A percentile compares a stretch with the other conserved stretches of the same genome.
phyloP scores from a whole-genome alignment of 805 yeast species.

The Candida ovalis region DNA sequence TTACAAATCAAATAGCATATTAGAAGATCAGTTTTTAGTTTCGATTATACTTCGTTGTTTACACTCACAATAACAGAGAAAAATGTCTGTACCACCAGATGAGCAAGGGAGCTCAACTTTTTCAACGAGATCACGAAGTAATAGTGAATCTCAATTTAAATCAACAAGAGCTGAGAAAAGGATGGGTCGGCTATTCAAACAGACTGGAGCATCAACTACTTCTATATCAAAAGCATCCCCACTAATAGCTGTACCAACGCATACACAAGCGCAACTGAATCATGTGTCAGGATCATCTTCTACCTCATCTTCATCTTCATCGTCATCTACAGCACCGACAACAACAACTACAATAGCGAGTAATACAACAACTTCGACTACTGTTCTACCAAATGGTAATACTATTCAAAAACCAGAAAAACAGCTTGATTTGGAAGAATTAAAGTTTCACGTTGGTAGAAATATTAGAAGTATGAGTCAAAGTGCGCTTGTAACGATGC shows the following conservation, averaged over 20 bases:
- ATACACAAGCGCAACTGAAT: not conserved
- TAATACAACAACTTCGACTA: not conserved
- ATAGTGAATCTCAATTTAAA: slow-evolving; percentile 28
- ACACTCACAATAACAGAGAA: not conserved
- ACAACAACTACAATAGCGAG: slow-evolving; percentile 3
- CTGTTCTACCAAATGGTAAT: not conserved
- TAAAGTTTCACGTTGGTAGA: slow-evolving; percentile 18
- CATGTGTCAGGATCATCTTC: not conserved
- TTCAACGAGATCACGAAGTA: slow-evolving; percentile 25
- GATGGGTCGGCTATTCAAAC: slow-evolving; percentile 32
- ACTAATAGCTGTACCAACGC: not conserved
- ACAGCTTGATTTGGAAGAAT: slow-evolving; percentile 19
- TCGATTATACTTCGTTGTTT: too few species aligned
- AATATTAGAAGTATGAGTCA: slow-evolving; percentile 15
- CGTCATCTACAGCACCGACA: slow-evolving; percentile 1
- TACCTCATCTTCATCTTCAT: not conserved
- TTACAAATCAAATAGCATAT: not conserved
- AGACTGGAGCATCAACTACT: slow-evolving; percentile 7
- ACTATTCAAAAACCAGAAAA: not conserved
- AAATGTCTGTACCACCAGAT: slow-evolving; percentile 3
- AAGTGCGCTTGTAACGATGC: slow-evolving; percentile 3
- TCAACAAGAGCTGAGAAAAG: slow-evolving; percentile 32
- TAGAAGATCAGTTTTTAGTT: too few species aligned
- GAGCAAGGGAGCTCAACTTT: slow-evolving; percentile 1
- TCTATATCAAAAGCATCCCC: slow-evolving; percentile 7